These are phyloP conservation scores for Jatropha podagrica DNA, from an alignment of 441 rosid species.

Conservation along the genomic window DNA sequence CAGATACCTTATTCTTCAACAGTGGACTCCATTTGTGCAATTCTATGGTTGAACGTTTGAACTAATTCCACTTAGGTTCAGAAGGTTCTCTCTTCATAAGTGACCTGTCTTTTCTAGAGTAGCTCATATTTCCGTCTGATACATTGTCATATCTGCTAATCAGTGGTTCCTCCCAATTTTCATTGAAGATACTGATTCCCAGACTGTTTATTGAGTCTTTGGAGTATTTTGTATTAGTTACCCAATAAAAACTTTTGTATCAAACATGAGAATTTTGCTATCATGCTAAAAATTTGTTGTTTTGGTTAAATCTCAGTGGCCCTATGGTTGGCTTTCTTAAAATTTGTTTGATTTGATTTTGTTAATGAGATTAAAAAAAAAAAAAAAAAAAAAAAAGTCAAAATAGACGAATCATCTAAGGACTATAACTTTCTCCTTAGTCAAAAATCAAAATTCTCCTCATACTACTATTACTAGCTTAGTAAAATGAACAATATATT, in stretches of 20 bases:
- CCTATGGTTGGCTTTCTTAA: too few species aligned
- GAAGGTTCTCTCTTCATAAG: slow-evolving; percentile 2
- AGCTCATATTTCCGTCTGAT: neutral
- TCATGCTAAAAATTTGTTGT: neutral
- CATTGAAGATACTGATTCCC: neutral
- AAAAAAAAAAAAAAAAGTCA: too few species aligned
- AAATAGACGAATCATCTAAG: too few species aligned
- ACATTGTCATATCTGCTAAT: neutral
- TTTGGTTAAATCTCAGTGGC: neutral
- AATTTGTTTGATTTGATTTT: too few species aligned
- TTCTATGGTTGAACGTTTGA: neutral
- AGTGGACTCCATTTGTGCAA: neutral
- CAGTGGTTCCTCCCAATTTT: neutral
- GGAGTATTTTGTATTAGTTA: neutral
- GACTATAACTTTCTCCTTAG: too few species aligned
- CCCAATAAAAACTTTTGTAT: neutral
- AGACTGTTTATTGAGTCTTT: neutral
- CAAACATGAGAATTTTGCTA: neutral
- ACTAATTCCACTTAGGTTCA: neutral
- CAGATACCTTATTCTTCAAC: neutral
- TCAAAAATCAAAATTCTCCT: too few species aligned
- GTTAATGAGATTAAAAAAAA: too few species aligned
- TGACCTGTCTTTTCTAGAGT: neutral
- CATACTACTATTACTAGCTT: too few species aligned
- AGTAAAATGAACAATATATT: too few species aligned